phyloP scores from a whole-genome alignment of 129 eudicot species.

The Tanacetum coccineum region DNA sequence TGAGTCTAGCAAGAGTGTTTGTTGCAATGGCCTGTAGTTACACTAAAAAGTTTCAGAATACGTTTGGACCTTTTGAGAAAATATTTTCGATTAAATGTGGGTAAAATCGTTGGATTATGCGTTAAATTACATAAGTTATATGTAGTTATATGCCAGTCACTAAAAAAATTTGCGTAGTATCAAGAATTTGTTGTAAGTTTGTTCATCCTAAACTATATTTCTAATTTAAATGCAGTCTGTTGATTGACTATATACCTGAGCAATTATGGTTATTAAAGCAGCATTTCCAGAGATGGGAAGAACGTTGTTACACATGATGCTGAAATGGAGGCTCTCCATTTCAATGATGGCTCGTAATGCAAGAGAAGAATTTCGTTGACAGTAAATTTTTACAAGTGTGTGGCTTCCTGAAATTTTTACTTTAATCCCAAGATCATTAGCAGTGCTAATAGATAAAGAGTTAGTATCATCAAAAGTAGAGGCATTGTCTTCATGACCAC shows the following conservation, averaged over 20 bases:
- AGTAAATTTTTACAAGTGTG: conserved; percentile 28
- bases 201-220: too few relatives aligned
- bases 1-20: too few relatives aligned
- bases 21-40: too few relatives aligned
- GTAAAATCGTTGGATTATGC: too few relatives aligned
- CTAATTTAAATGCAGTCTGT: not conserved
- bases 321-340: conserved; percentile 29
- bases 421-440: conserved; percentile 23
- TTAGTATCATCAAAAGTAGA: conserved; percentile 24
- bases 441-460: conserved; percentile 11
- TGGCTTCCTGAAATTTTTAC: conserved; percentile 24
- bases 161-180: too few relatives aligned
- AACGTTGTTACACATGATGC: conserved; percentile 21
- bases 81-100: too few relatives aligned
- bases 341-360: conserved; percentile 26
- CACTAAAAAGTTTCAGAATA: not conserved
- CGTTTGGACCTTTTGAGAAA: too few relatives aligned
- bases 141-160: too few relatives aligned
- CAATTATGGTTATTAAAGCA: conserved; percentile 26
- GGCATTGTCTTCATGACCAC: conserved; percentile 18
- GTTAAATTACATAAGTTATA: too few relatives aligned
- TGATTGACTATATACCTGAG: conserved; percentile 21
- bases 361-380: not conserved
- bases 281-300: conserved; percentile 22
- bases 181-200: too few relatives aligned